Evolutionary conservation across 176 grass and related monocot species (phyloP).

Genomic region (Hsuehochloa calcarea): DNA sequence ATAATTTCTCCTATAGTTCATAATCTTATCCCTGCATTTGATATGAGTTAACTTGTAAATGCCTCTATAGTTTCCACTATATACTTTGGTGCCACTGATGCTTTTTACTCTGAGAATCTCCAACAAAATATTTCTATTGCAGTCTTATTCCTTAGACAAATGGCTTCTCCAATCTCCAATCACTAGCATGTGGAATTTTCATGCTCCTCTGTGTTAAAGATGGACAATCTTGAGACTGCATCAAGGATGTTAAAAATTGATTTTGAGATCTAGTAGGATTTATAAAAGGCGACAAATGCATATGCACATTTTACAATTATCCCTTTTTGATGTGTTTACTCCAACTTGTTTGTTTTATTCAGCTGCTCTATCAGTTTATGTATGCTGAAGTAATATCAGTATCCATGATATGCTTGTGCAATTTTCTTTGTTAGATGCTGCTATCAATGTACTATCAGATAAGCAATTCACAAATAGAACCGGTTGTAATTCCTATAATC

Average conservation of each 20-base stretch:
- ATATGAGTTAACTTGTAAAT: background rate
- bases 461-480: background rate
- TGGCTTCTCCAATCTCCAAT: background rate
- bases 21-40: background rate
- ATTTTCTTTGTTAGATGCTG: background rate
- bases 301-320: background rate
- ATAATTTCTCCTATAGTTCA: background rate
- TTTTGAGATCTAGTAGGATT: background rate
- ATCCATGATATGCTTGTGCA: background rate
- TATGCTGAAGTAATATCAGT: background rate
- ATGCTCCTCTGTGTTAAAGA: background rate
- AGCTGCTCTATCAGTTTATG: background rate
- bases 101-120: background rate
- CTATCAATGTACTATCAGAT: background rate
- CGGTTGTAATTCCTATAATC: background rate
- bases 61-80: background rate
- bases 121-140: background rate
- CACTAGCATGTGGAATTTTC: background rate
- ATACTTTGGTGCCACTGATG: too few relatives aligned
- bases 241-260: background rate
- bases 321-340: background rate
- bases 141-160: background rate
- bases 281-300: background rate
- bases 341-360: background rate
- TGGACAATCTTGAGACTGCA: background rate